phyloP scores from a whole-genome alignment of 306 rosid genomes.

The Alnus rubra region DNA sequence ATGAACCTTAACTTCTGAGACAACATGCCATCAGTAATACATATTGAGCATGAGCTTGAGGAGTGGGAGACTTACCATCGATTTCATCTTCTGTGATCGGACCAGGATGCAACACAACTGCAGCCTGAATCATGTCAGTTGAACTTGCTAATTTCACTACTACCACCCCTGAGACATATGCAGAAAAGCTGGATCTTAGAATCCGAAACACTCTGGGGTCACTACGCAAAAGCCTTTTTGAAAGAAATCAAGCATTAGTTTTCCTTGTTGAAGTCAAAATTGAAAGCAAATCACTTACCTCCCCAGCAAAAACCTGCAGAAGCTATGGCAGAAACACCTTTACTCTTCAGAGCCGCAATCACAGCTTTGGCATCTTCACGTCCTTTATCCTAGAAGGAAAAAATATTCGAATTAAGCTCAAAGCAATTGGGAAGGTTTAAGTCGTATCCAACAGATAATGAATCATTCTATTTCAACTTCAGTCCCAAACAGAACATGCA shows the following conservation, averaged over 20 bases:
- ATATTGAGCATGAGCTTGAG: background rate
- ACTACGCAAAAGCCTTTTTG: background rate
- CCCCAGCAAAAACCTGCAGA: slow-evolving; percentile 76
- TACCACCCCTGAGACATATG: slow-evolving; percentile 42
- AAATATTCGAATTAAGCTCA: background rate
- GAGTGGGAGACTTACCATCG: slow-evolving; percentile 20
- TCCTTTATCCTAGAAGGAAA: slow-evolving; percentile 47
- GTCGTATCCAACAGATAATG: background rate
- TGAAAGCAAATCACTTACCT: slow-evolving; percentile 34
- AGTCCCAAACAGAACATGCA: background rate
- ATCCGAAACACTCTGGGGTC: background rate
- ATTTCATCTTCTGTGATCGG: slow-evolving; percentile 23
- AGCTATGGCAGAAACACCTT: slow-evolving; percentile 52
- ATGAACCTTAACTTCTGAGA: background rate
- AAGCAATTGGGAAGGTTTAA: background rate
- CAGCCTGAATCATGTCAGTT: slow-evolving; percentile 38
- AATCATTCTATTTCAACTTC: background rate
- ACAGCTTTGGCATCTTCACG: slow-evolving; percentile 48
- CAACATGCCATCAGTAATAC: background rate
- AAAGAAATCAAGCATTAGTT: background rate
- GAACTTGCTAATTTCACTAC: slow-evolving; percentile 40
- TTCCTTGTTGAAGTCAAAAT: background rate
- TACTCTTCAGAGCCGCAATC: slow-evolving; percentile 51
- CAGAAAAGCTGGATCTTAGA: background rate
- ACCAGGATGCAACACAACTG: slow-evolving; percentile 51